Evolutionary conservation across 805 yeast species (phyloP).

Genomic region (Teunomyces gatunensis): DNA sequence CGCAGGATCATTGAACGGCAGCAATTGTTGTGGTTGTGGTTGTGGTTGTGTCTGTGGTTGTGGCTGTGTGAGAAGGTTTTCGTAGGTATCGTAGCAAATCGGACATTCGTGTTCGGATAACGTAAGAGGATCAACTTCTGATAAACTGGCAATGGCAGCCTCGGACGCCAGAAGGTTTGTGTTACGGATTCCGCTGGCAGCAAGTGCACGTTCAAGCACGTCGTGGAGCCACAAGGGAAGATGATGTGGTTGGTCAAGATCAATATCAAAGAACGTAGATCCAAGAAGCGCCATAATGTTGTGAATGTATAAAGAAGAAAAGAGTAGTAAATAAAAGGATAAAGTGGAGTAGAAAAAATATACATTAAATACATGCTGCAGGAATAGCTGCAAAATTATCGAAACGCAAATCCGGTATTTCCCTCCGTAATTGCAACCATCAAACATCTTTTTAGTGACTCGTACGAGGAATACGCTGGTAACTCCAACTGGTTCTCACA

Average conservation of each 20-base stretch:
- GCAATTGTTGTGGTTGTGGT: neutral
- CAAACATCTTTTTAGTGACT: conserved; percentile 74
- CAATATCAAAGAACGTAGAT: conserved; percentile 17
- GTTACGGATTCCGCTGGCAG: conserved; percentile 24
- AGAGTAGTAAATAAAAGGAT: neutral
- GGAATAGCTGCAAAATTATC: conserved; percentile 23
- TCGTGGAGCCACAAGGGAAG: conserved; percentile 34
- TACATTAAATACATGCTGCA: neutral
- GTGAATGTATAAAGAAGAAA: neutral
- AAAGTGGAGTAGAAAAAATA: neutral
- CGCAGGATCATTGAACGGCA: conserved; percentile 29
- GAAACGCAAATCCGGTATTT: conserved; percentile 92
- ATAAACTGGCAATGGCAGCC: conserved; percentile 36
- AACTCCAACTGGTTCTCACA: conserved; percentile 94
- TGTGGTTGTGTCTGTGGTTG: neutral
- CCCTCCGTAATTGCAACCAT: conserved; percentile 90
- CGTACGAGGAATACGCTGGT: conserved; percentile 90
- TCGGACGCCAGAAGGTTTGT: conserved; percentile 31
- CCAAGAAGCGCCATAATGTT: neutral
- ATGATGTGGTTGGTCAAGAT: conserved; percentile 12
- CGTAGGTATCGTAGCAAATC: conserved; percentile 40
- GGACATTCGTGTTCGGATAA: conserved; percentile 31
- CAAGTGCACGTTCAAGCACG: conserved; percentile 34
- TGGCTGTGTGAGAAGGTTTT: neutral
- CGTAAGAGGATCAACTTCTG: conserved; percentile 17